Evolutionary conservation across 2,329 filamentous ascomycete genomes (phyloP).

Genomic region (Helotiales sp.): DNA sequence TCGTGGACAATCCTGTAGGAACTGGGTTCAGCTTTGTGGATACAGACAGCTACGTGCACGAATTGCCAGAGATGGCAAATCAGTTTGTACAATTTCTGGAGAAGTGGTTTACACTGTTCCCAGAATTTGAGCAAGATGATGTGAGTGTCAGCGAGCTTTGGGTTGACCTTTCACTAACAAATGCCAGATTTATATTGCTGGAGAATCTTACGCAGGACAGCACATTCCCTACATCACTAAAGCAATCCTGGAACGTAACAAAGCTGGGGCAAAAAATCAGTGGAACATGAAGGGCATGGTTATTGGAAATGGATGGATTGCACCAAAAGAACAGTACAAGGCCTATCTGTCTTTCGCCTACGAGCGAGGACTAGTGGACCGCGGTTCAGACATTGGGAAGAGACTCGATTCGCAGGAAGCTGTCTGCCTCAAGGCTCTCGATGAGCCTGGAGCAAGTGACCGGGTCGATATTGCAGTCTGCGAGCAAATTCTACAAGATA

Average conservation of each 20-base stretch:
- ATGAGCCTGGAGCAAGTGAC: slow-evolving; percentile 61
- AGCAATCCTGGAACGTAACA: slow-evolving; percentile 87
- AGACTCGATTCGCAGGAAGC: slow-evolving; percentile 71
- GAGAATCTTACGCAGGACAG: slow-evolving; percentile 96
- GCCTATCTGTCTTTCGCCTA: slow-evolving; percentile 84
- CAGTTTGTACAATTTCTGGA: slow-evolving; percentile 90
- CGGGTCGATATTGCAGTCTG: slow-evolving; percentile 73
- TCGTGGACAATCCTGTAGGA: slow-evolving; percentile 96
- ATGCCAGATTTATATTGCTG: slow-evolving; percentile 83
- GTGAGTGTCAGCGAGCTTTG: slow-evolving; percentile 58
- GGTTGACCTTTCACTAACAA: slow-evolving; percentile 32
- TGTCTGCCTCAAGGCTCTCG: slow-evolving; percentile 67
- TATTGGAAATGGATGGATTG: slow-evolving; percentile 98
- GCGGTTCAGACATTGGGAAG: slow-evolving; percentile 66
- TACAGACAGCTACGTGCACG: slow-evolving; percentile 82
- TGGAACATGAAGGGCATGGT: slow-evolving; percentile 88
- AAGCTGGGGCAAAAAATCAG: slow-evolving; percentile 53
- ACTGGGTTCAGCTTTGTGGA: slow-evolving; percentile 97
- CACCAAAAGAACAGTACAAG: slow-evolving; percentile 86
- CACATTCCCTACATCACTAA: slow-evolving; percentile 97
- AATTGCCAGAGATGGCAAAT: slow-evolving; percentile 85
- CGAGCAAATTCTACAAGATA: slow-evolving; percentile 75
- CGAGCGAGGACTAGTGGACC: slow-evolving; percentile 72
- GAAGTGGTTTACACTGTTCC: slow-evolving; percentile 89
- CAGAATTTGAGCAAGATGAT: slow-evolving; percentile 89